These are phyloP conservation scores for Globisporangium ultimum DNA, from an alignment of 352 stramenopile genomes.

Conservation along the genomic window DNA sequence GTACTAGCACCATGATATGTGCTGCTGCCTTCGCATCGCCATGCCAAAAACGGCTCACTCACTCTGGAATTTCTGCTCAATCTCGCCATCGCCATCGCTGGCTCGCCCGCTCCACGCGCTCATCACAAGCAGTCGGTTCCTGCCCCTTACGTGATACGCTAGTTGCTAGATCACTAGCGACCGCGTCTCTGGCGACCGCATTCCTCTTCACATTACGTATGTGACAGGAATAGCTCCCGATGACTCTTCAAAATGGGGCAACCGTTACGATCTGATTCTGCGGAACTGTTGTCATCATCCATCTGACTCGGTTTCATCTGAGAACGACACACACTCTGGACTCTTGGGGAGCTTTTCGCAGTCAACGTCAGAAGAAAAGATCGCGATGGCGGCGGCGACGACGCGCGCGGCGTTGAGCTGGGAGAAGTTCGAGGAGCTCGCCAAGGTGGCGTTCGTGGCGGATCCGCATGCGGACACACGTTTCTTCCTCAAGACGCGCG, in stretches of 20 bases:
- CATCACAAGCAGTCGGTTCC: not conserved
- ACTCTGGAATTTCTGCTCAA: constrained; percentile 46
- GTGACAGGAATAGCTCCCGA: not conserved
- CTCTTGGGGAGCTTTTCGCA: not conserved
- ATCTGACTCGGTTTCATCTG: no score
- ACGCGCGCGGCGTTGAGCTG: constrained; percentile 27
- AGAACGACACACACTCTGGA: no score
- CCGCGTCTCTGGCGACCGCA: no score
- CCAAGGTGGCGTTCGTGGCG: constrained; percentile 57
- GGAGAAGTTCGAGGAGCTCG: constrained; percentile 71
- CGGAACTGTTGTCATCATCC: no score
- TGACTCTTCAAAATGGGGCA: no score
- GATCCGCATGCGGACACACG: constrained; percentile 42
- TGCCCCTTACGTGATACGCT: no score
- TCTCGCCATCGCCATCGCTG: constrained; percentile 11
- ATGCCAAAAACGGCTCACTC: not conserved
- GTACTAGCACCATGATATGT: not conserved
- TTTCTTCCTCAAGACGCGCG: constrained; percentile 59
- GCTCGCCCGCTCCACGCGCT: not conserved
- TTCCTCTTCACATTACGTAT: not conserved
- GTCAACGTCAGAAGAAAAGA: not conserved
- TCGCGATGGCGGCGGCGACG: constrained; percentile 1
- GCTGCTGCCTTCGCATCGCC: no score
- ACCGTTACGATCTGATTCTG: no score
- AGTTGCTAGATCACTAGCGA: no score